phyloP scores from a whole-genome alignment of 2,329 filamentous ascomycete genomes.

The Paramyrothecium roridum region DNA sequence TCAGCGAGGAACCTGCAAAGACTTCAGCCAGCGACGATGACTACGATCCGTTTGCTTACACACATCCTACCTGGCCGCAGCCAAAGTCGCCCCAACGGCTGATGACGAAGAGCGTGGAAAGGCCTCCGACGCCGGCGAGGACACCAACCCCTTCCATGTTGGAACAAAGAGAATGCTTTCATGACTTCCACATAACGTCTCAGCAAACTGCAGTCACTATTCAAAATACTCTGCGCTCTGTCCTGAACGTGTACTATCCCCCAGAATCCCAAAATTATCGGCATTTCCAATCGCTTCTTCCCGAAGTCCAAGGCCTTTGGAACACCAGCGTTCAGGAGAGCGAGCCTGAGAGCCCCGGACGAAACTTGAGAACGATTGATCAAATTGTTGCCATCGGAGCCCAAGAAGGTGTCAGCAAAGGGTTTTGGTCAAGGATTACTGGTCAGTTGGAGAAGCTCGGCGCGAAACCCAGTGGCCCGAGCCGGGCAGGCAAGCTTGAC shows the following conservation, averaged over 20 bases:
- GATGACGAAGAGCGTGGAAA: constrained; percentile 21
- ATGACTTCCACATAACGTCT: constrained; percentile 37
- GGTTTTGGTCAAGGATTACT: constrained; percentile 45
- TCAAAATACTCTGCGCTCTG: constrained; percentile 54
- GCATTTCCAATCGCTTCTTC: constrained; percentile 43
- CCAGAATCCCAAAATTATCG: constrained; percentile 42
- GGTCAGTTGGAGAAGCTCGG: constrained; percentile 55
- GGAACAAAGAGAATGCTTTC: constrained; percentile 35
- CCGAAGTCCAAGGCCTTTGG: constrained; percentile 50
- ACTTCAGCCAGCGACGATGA: constrained; percentile 12
- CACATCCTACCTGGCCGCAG: constrained; percentile 18
- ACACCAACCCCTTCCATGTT: constrained; percentile 35
- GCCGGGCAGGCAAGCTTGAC: constrained; percentile 55
- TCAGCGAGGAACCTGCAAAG: not conserved
- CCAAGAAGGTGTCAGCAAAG: constrained; percentile 49
- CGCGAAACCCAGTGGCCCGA: constrained; percentile 43
- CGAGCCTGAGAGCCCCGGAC: constrained; percentile 21
- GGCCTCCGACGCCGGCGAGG: constrained; percentile 39
- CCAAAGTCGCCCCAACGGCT: constrained; percentile 14
- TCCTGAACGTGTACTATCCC: constrained; percentile 50
- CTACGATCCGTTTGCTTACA: constrained; percentile 45
- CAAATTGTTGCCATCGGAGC: constrained; percentile 59
- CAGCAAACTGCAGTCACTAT: constrained; percentile 47
- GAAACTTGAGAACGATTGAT: constrained; percentile 42
- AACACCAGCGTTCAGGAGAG: constrained; percentile 45